Conservation (phyloP, 192 early-diverging fungal genomes). For the Umbelopsis isabellina region DNA sequence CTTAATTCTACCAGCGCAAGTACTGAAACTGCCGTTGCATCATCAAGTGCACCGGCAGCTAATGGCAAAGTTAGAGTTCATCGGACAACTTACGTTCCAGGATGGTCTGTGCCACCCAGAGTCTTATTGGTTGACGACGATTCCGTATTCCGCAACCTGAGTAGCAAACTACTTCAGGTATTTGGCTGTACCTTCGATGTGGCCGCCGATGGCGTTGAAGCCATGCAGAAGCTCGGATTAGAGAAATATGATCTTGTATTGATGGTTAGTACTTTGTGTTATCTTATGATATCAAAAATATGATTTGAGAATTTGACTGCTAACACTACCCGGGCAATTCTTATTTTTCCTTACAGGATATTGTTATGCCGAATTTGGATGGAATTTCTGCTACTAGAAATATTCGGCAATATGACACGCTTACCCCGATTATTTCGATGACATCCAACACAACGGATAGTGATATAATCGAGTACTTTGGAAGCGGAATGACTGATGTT, state of each 20-base stretch:
- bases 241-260: constrained; percentile 75
- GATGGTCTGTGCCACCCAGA: constrained; percentile 53
- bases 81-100: constrained; percentile 27
- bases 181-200: constrained; percentile 73
- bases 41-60: constrained; percentile 8
- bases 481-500: constrained; percentile 75
- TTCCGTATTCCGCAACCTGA: constrained; percentile 53
- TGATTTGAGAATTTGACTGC: background rate
- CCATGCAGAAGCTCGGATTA: constrained; percentile 58
- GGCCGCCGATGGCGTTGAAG: constrained; percentile 68
- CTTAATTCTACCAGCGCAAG: background rate
- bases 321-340: too few relatives aligned
- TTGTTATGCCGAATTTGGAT: constrained; percentile 73
- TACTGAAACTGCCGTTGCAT: constrained; percentile 5
- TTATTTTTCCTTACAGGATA: constrained; percentile 48
- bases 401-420: constrained; percentile 68
- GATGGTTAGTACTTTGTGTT: constrained; percentile 50
- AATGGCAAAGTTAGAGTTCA: constrained; percentile 29
- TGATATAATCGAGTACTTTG: constrained; percentile 65
- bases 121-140: constrained; percentile 75
- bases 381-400: constrained; percentile 70
- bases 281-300: background rate
- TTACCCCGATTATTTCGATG: constrained; percentile 78
- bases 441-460: constrained; percentile 65
- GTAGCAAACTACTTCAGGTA: constrained; percentile 61